These are phyloP conservation scores for Lentinula aciculospora DNA, from an alignment of 768 basidiomycete genomes.

Conservation along the genomic window DNA sequence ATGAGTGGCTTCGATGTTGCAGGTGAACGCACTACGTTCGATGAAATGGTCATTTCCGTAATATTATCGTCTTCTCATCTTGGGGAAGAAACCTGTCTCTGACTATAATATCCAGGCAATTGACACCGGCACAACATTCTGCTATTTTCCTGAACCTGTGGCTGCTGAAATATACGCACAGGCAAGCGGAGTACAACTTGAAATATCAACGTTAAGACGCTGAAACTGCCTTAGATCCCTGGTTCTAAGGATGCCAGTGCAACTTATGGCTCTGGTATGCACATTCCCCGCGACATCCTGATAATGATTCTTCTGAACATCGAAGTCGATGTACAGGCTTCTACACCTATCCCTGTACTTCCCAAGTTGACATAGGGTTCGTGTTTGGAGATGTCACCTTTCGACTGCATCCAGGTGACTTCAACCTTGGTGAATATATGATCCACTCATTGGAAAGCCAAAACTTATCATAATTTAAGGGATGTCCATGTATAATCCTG, in stretches of 20 bases:
- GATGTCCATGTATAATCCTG: not conserved
- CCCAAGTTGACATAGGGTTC: conserved; percentile 30
- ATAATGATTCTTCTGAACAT: not conserved
- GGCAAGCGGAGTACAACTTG: no score
- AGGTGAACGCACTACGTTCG: conserved; percentile 18
- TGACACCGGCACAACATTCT: conserved; percentile 64
- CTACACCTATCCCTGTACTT: conserved; percentile 51
- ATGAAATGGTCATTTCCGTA: conserved; percentile 25
- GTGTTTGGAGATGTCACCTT: conserved; percentile 37
- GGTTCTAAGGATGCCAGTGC: conserved; percentile 30
- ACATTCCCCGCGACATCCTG: not conserved
- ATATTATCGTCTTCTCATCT: conserved; percentile 21
- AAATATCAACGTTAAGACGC: no score
- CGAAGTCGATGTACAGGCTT: conserved; percentile 27
- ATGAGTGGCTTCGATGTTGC: conserved; percentile 24
- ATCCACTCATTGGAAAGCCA: not conserved
- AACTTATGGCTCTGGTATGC: not conserved
- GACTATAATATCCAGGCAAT: conserved; percentile 37
- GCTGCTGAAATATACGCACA: conserved; percentile 40
- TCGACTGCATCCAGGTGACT: conserved; percentile 39
- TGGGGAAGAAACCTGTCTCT: not conserved
- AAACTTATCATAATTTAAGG: not conserved
- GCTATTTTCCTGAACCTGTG: conserved; percentile 46
- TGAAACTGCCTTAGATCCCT: conserved; percentile 43
- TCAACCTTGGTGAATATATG: conserved; percentile 41